Evolutionary conservation across 306 rosid species (phyloP).

Genomic region (Purshia tridentata): DNA sequence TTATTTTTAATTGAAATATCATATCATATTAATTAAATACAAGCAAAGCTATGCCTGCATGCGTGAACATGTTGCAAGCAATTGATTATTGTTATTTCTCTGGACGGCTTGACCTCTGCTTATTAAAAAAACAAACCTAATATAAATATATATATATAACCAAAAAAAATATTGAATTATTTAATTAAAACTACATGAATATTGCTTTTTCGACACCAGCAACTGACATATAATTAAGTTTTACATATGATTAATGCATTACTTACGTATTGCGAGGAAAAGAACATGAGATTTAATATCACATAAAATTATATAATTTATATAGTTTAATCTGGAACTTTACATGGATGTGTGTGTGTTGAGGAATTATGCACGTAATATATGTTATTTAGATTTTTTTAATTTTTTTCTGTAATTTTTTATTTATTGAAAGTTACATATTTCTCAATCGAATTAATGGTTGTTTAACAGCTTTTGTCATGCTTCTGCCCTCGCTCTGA

Average conservation of each 20-base stretch:
- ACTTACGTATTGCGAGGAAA: not conserved
- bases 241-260: not conserved
- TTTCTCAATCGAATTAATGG: not conserved
- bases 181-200: not conserved
- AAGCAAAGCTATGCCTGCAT: slow-evolving; percentile 11
- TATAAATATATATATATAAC: too few relatives aligned
- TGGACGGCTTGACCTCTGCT: slow-evolving; percentile 26
- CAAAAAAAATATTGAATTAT: not conserved
- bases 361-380: too few relatives aligned
- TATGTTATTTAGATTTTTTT: too few relatives aligned
- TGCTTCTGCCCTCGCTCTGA: not conserved
- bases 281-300: not conserved
- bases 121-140: not conserved
- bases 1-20: not conserved
- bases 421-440: not conserved
- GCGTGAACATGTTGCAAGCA: slow-evolving; percentile 14
- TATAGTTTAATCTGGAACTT: too few relatives aligned
- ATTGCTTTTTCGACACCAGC: not conserved
- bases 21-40: not conserved
- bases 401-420: too few relatives aligned
- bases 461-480: too few relatives aligned
- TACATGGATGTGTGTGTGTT: too few relatives aligned
- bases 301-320: too few relatives aligned
- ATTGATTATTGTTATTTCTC: not conserved
- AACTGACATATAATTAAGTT: not conserved